Evolutionary conservation across 495 filamentous ascomycete genomes (phyloP).

Genomic region (Aspergillus taichungensis): DNA sequence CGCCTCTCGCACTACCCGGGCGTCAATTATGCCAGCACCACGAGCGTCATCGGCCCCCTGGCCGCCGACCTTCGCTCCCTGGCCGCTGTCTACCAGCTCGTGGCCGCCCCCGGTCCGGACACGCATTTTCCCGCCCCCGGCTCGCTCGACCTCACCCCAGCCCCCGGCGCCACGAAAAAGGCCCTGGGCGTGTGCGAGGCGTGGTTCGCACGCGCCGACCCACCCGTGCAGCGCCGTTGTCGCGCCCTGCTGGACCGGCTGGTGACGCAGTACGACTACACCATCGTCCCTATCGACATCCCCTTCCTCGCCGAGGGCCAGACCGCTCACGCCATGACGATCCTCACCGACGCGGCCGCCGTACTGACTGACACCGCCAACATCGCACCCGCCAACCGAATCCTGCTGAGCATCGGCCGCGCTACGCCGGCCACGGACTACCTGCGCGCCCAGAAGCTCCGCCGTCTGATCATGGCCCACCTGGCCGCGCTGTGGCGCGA

Average conservation of each 20-base stretch:
- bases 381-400: constrained; percentile 60
- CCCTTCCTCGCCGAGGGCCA: constrained; percentile 66
- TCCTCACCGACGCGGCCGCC: constrained; percentile 55
- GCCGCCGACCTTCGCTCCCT: constrained; percentile 70
- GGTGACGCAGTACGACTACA: constrained; percentile 50
- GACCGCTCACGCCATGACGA: constrained; percentile 67
- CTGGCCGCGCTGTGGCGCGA: constrained; percentile 58
- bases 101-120: constrained; percentile 59
- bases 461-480: constrained; percentile 72
- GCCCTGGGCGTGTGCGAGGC: constrained; percentile 59
- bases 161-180: constrained; percentile 20
- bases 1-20: constrained; percentile 58
- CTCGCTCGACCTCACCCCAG: constrained; percentile 1
- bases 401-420: constrained; percentile 56
- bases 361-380: constrained; percentile 27
- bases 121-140: constrained; percentile 6
- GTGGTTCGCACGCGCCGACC: constrained; percentile 62
- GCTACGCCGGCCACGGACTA: constrained; percentile 58
- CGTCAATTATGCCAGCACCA: constrained; percentile 47
- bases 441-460: constrained; percentile 60
- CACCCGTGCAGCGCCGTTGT: constrained; percentile 48
- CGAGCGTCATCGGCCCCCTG: constrained; percentile 65
- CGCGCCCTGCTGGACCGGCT: constrained; percentile 4
- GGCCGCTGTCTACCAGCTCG: constrained; percentile 64
- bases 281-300: constrained; percentile 59